Conservation (phyloP, 768 basidiomycete genomes). For the Clathrus columnatus region DNA sequence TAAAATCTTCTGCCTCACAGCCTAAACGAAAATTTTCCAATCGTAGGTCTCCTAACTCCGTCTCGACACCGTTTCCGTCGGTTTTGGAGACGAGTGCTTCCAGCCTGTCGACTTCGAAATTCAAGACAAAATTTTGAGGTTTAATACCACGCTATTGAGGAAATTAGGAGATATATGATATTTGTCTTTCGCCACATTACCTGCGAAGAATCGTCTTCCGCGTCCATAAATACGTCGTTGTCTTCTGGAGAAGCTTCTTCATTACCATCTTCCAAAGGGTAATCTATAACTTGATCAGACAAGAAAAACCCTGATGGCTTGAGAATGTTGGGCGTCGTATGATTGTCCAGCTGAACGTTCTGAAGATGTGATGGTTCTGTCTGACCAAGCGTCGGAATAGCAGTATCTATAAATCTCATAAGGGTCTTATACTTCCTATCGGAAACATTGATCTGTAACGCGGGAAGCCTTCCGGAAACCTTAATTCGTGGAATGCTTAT, state of each 20-base stretch:
- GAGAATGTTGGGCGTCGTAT: background rate
- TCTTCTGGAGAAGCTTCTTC: slow-evolving; percentile 31
- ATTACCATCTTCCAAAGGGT: slow-evolving; percentile 55
- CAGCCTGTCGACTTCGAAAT: slow-evolving; percentile 80
- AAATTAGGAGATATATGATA: background rate
- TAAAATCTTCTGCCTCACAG: slow-evolving; percentile 70
- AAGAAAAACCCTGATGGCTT: slow-evolving; percentile 46
- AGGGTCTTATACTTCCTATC: slow-evolving; percentile 86
- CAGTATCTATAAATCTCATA: slow-evolving; percentile 87
- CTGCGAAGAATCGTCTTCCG: slow-evolving; percentile 51
- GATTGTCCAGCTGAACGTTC: slow-evolving; percentile 34
- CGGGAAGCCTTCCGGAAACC: slow-evolving; percentile 79
- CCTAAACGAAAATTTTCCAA: slow-evolving; percentile 70
- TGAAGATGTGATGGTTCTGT: slow-evolving; percentile 32
- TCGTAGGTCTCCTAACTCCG: slow-evolving; percentile 65
- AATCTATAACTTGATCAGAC: slow-evolving; percentile 43
- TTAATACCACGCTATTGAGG: slow-evolving; percentile 26
- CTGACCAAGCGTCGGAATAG: slow-evolving; percentile 67
- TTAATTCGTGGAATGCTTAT: slow-evolving; percentile 83
- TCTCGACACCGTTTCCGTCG: slow-evolving; percentile 51
- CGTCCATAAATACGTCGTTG: slow-evolving; percentile 65
- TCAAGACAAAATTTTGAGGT: slow-evolving; percentile 69
- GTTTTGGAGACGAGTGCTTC: slow-evolving; percentile 74
- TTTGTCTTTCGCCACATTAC: slow-evolving; percentile 21
- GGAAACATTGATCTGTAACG: slow-evolving; percentile 81